Conservation (phyloP, 305 asterid genomes). For the Fraxinus platypoda region DNA sequence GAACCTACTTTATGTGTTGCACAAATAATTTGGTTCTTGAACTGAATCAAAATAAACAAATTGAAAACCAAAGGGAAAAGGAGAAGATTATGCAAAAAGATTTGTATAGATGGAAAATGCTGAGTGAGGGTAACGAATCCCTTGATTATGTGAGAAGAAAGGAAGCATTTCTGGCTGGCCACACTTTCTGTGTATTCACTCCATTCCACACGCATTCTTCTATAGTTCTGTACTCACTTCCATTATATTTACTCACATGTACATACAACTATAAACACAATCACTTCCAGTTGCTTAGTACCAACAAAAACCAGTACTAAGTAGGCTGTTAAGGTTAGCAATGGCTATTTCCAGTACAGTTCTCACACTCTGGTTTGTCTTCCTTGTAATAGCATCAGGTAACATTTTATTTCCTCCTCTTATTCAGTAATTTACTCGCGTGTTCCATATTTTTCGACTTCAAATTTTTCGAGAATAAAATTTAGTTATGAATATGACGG, state of each 20-base stretch:
- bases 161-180: slow-evolving; percentile 40
- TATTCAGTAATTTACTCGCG: background rate
- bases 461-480: background rate
- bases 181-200: slow-evolving; percentile 17
- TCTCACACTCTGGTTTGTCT: slow-evolving; percentile 24
- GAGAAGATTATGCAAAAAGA: slow-evolving; percentile 13
- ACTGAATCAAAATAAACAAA: background rate
- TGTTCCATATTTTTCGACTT: background rate
- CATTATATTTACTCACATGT: background rate
- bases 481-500: background rate
- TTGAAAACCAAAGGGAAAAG: slow-evolving; percentile 3
- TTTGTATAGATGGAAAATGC: slow-evolving; percentile 20
- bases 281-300: background rate
- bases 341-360: slow-evolving; percentile 31
- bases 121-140: slow-evolving; percentile 51
- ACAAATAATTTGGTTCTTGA: background rate
- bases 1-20: background rate
- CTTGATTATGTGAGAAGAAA: slow-evolving; percentile 49
- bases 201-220: slow-evolving; percentile 53
- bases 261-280: background rate
- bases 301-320: background rate
- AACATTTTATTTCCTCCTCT: background rate
- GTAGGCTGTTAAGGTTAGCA: background rate
- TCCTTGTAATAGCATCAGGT: slow-evolving; percentile 46
- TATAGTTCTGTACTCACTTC: slow-evolving; percentile 6